These are phyloP conservation scores for Fraxinus anomala DNA, from an alignment of 257 asterid species.

Conservation along the genomic window DNA sequence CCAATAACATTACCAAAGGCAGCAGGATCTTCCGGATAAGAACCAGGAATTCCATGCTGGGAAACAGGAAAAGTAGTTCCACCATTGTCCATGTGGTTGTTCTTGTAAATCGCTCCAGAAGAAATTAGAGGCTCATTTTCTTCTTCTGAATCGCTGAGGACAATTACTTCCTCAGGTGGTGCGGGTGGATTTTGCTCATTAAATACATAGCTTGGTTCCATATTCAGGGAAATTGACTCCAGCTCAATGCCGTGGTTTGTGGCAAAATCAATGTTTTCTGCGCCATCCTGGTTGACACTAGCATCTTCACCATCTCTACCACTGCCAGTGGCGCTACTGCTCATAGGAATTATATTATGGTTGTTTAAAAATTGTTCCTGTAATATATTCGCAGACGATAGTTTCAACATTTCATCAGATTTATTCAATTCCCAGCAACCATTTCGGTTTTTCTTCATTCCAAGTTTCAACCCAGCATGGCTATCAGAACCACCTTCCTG, in stretches of 20 bases:
- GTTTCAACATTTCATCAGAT: conserved; percentile 51
- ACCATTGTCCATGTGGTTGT: conserved; percentile 40
- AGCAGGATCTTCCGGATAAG: conserved; percentile 56
- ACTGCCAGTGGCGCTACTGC: conserved; percentile 89
- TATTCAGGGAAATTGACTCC: conserved; percentile 64
- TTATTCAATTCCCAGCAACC: conserved; percentile 84
- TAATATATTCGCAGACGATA: conserved; percentile 47
- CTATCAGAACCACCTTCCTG: conserved; percentile 82
- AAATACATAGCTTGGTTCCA: conserved; percentile 48
- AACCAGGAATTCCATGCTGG: conserved; percentile 55
- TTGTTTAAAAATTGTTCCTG: conserved; percentile 41
- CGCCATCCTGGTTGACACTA: conserved; percentile 87
- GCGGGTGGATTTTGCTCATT: conserved; percentile 41
- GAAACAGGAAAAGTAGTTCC: conserved; percentile 48
- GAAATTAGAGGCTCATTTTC: conserved; percentile 53
- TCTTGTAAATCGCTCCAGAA: conserved; percentile 42
- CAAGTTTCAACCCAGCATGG: conserved; percentile 65
- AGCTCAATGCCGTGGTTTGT: conserved; percentile 63
- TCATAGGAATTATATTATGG: conserved; percentile 60
- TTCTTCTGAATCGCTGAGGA: conserved; percentile 90
- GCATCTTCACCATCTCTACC: conserved; percentile 84
- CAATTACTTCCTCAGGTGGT: conserved; percentile 63
- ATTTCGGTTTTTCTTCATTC: conserved; percentile 62
- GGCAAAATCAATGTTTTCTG: conserved; percentile 56
- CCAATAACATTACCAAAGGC: conserved; percentile 47